Evolutionary conservation across 257 asterid species (phyloP).

Genomic region (Plectranthus barbatus): DNA sequence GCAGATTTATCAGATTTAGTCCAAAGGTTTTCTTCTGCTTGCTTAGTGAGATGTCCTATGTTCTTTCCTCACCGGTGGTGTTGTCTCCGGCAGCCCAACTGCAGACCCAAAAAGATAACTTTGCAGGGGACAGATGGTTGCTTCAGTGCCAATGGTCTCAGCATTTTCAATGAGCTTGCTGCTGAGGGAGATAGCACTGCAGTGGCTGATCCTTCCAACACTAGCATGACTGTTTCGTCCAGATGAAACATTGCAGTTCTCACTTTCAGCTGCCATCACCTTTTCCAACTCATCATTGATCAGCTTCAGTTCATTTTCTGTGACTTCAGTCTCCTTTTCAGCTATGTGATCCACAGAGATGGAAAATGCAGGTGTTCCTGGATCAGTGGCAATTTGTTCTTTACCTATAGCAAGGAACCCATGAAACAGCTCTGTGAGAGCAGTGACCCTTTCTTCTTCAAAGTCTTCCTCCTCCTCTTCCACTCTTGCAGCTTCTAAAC

Average conservation of each 20-base stretch:
- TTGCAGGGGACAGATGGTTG: constrained; percentile 63
- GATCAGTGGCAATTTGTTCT: constrained; percentile 48
- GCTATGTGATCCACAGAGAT: constrained; percentile 66
- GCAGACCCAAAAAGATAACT: constrained; percentile 82
- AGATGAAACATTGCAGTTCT: constrained; percentile 44
- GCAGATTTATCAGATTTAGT: constrained; percentile 51
- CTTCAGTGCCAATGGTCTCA: constrained; percentile 43
- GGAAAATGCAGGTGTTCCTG: constrained; percentile 74
- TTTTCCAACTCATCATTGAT: constrained; percentile 89
- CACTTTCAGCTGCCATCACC: constrained; percentile 70
- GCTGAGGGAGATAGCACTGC: constrained; percentile 58
- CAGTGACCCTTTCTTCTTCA: constrained; percentile 49
- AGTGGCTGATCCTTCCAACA: constrained; percentile 58
- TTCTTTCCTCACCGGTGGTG: constrained; percentile 42
- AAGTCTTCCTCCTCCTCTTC: constrained; percentile 55
- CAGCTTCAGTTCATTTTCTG: constrained; percentile 68
- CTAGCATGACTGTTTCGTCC: constrained; percentile 18
- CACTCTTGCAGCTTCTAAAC: constrained; percentile 46
- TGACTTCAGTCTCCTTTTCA: constrained; percentile 72
- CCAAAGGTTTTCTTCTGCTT: constrained; percentile 49
- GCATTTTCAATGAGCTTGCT: constrained; percentile 51
- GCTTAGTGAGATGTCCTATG: constrained; percentile 68
- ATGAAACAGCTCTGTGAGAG: constrained; percentile 70
- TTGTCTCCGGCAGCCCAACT: constrained; percentile 44
- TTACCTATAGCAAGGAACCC: constrained; percentile 93